These are phyloP conservation scores for Aspergillus sp. DNA, from an alignment of 2,329 filamentous ascomycete species.

Conservation along the genomic window DNA sequence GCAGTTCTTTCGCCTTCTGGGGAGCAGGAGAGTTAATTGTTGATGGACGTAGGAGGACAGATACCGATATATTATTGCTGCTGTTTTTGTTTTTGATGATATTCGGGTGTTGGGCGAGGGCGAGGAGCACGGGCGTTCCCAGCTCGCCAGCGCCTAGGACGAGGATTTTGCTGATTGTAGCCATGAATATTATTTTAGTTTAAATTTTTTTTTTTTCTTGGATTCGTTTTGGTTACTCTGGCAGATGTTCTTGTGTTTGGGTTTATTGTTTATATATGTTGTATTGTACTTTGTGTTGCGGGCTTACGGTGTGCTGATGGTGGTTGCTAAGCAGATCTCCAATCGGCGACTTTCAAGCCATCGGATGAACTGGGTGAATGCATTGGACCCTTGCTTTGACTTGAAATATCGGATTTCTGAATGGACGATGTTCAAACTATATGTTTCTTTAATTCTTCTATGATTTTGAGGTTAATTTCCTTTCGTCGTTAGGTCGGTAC, in stretches of 20 bases:
- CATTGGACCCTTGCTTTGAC: too few species aligned
- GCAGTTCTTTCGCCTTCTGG: background rate
- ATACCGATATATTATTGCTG: slow-evolving; percentile 29
- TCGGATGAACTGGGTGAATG: too few species aligned
- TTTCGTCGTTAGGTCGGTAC: too few species aligned
- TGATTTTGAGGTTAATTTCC: too few species aligned
- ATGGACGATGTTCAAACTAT: fast-evolving
- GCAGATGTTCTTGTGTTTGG: too few species aligned
- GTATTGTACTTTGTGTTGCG: too few species aligned
- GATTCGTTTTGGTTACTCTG: too few species aligned
- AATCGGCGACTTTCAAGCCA: background rate
- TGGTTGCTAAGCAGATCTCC: background rate
- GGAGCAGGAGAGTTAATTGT: slow-evolving; percentile 37
- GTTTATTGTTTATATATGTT: too few species aligned
- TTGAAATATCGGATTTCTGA: too few species aligned
- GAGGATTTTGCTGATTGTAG: slow-evolving; percentile 44
- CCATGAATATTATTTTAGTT: background rate
- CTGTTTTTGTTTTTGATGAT: slow-evolving; percentile 23
- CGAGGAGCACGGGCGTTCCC: slow-evolving; percentile 55
- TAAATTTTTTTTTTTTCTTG: too few species aligned
- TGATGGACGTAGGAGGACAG: slow-evolving; percentile 55
- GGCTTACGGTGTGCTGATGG: background rate
- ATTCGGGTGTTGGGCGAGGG: slow-evolving; percentile 50
- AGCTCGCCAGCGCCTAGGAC: slow-evolving; percentile 69
- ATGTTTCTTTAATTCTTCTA: fast-evolving